A percentile compares a stretch with the other conserved stretches of the same genome.
phyloP scores from a whole-genome alignment of 129 eudicot species.

The Flaveria brownii region DNA sequence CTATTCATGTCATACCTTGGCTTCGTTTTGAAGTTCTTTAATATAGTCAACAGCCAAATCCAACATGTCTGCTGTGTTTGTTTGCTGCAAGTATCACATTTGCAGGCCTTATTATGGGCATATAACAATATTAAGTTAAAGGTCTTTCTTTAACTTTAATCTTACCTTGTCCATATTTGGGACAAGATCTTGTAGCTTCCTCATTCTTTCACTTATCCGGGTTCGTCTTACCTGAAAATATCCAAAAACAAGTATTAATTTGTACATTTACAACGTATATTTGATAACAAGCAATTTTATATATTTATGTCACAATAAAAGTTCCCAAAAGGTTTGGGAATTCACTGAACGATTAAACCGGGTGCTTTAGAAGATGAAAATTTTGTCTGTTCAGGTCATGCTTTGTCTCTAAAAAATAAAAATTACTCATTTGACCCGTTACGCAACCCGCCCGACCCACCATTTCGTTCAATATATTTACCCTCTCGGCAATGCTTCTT shows the following conservation, averaged over 20 bases:
- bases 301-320: background rate
- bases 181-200: constrained; percentile 95
- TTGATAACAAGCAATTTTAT: background rate
- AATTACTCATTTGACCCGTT: background rate
- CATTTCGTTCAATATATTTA: constrained; percentile 28
- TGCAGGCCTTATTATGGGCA: constrained; percentile 8
- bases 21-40: constrained; percentile 86
- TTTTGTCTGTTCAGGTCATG: background rate
- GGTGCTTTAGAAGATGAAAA: background rate
- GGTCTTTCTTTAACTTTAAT: background rate
- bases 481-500: constrained; percentile 96
- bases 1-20: constrained; percentile 44
- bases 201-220: constrained; percentile 87
- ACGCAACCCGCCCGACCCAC: background rate
- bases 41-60: constrained; percentile 95
- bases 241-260: background rate
- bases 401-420: background rate
- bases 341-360: background rate
- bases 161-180: constrained; percentile 99
- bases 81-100: constrained; percentile 62
- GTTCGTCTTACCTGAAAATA: constrained; percentile 82
- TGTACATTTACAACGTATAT: background rate
- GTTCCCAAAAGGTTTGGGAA: background rate
- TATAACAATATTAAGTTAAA: background rate
- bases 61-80: constrained; percentile 95